These are phyloP conservation scores for Piromyces finnis DNA, from an alignment of 192 early-diverging fungal species.

Conservation along the genomic window DNA sequence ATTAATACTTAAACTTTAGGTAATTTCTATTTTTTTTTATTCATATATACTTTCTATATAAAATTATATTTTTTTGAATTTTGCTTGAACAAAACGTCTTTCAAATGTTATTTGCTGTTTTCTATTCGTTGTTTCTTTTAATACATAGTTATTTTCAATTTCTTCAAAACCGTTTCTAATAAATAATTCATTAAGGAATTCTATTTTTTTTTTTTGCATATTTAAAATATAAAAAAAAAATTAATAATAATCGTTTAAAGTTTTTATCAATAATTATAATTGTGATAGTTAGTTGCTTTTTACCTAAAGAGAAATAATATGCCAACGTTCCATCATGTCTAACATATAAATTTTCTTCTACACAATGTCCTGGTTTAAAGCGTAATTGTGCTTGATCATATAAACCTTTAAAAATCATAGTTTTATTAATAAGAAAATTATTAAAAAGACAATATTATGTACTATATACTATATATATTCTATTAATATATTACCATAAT, in stretches of 20 bases:
- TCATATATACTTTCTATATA: no score
- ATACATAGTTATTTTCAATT: constrained; percentile 15
- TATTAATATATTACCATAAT: constrained; percentile 27
- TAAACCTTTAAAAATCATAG: neutral
- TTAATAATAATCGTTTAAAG: no score
- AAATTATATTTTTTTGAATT: constrained; percentile 1
- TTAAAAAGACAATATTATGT: no score
- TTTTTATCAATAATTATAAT: no score
- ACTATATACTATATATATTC: no score
- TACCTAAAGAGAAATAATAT: constrained; percentile 20
- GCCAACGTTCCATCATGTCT: constrained; percentile 28
- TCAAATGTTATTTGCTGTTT: constrained; percentile 23
- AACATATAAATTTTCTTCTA: constrained; percentile 20
- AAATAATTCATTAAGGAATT: constrained; percentile 11
- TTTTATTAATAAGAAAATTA: no score
- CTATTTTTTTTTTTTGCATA: no score
- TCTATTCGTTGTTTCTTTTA: constrained; percentile 22
- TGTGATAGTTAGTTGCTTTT: no score
- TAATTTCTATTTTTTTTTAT: no score
- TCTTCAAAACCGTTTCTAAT: constrained; percentile 15
- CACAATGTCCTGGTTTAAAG: constrained; percentile 22
- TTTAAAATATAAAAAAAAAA: no score
- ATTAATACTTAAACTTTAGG: no score
- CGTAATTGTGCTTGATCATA: constrained; percentile 27
- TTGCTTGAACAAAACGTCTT: constrained; percentile 24